These are phyloP conservation scores for Cladochytrium replicatum DNA, from an alignment of 192 early-diverging fungal species.

Conservation along the genomic window DNA sequence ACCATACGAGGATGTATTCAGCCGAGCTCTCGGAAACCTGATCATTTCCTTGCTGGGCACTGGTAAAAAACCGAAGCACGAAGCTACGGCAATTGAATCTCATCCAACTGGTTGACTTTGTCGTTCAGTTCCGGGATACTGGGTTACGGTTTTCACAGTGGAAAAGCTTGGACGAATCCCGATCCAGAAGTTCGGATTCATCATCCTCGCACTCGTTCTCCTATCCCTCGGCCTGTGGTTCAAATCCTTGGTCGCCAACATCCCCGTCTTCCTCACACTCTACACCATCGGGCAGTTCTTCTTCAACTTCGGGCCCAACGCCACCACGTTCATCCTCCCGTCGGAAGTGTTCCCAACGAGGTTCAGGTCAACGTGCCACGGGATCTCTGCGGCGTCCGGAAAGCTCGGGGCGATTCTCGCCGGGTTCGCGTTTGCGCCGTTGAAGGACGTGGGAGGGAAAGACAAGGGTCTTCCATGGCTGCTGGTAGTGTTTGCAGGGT, in stretches of 20 bases:
- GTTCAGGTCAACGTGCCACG: conserved; percentile 52
- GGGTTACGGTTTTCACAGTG: conserved; percentile 74
- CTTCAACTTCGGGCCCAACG: conserved; percentile 81
- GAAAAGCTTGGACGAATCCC: conserved; percentile 65
- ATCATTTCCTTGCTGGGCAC: conserved; percentile 61
- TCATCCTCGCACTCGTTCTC: conserved; percentile 52
- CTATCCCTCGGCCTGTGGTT: conserved; percentile 5
- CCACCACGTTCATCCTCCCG: conserved; percentile 61
- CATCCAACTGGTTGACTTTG: too few relatives aligned
- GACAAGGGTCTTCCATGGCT: conserved; percentile 64
- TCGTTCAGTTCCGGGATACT: conserved; percentile 83
- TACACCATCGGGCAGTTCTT: conserved; percentile 13
- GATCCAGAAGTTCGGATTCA: conserved; percentile 77
- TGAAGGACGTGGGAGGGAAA: conserved; percentile 40
- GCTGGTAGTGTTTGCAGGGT: conserved; percentile 17
- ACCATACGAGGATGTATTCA: conserved; percentile 38
- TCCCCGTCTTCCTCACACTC: conserved; percentile 4
- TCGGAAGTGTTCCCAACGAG: conserved; percentile 45
- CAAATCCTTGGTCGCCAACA: conserved; percentile 4
- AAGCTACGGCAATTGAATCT: too few relatives aligned
- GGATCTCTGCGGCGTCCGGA: conserved; percentile 54
- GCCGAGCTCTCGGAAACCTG: conserved; percentile 68
- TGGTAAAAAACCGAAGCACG: too few relatives aligned
- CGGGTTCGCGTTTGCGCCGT: conserved; percentile 37
- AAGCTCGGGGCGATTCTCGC: conserved; percentile 53